These are phyloP conservation scores for Pogostemon cablin DNA, from an alignment of 257 asterid genomes.

Conservation along the genomic window DNA sequence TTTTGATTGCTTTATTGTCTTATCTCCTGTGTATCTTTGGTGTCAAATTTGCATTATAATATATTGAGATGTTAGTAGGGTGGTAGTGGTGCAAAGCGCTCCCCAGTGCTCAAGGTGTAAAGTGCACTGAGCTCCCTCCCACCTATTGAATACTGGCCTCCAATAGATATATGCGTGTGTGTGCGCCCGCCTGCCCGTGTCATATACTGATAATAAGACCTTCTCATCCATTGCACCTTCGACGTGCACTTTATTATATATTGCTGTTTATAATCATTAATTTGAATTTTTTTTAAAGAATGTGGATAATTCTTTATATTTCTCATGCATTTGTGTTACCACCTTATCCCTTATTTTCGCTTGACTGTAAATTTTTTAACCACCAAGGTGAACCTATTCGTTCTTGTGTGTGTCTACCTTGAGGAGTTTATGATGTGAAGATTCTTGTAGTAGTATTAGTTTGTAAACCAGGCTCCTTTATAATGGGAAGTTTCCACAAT, in stretches of 20 bases:
- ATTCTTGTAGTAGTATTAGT: background rate
- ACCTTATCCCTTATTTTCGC: background rate
- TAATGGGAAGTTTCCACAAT: background rate
- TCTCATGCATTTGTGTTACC: background rate
- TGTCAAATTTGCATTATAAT: background rate
- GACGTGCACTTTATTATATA: background rate
- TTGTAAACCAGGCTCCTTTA: background rate
- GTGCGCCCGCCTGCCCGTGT: too few species aligned
- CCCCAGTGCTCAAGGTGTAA: too few species aligned
- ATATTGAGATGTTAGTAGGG: too few species aligned
- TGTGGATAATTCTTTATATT: background rate
- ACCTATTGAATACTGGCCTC: too few species aligned
- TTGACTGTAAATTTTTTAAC: background rate
- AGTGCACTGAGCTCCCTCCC: too few species aligned
- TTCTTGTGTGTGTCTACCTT: background rate
- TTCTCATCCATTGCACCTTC: background rate
- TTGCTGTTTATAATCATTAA: background rate
- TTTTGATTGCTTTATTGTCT: background rate
- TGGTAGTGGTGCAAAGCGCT: too few species aligned
- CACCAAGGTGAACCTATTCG: background rate
- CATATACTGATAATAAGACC: background rate
- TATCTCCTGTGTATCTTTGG: slow-evolving; percentile 18
- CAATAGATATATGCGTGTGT: too few species aligned
- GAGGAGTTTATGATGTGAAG: background rate
- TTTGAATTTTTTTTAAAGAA: background rate